A percentile compares a stretch with the other conserved stretches of the same genome.
These are phyloP conservation scores for Xylariaceae sp. DNA, from an alignment of 2,329 filamentous ascomycete genomes.

Conservation along the genomic window DNA sequence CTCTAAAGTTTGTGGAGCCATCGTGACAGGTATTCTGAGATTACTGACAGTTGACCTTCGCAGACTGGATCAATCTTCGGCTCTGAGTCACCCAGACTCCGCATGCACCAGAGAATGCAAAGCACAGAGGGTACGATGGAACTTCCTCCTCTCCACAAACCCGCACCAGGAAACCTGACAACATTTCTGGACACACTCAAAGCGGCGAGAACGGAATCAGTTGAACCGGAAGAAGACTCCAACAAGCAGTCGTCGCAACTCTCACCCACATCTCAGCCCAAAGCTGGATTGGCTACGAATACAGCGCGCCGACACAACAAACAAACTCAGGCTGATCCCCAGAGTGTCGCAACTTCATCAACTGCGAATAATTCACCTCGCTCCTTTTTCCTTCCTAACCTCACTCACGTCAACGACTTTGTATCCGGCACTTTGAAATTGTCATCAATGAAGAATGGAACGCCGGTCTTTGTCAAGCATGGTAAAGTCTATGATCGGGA, in stretches of 20 bases:
- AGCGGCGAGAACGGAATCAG: conserved; percentile 27
- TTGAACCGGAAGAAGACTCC: conserved; percentile 20
- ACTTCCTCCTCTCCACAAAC: conserved; percentile 23
- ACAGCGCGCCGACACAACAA: conserved; percentile 19
- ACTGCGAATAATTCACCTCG: conserved; percentile 40
- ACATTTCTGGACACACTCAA: conserved; percentile 32
- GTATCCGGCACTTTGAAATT: conserved; percentile 51
- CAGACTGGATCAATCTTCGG: conserved; percentile 13
- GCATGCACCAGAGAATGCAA: conserved; percentile 11
- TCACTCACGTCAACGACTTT: conserved; percentile 53
- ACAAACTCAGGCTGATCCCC: conserved; percentile 16
- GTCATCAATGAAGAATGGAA: conserved; percentile 47
- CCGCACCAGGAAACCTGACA: conserved; percentile 32
- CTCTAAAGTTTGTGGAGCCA: conserved; percentile 15
- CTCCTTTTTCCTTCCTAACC: conserved; percentile 51
- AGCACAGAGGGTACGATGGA: conserved; percentile 20
- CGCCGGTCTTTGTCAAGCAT: conserved; percentile 52
- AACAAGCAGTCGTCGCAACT: conserved; percentile 15
- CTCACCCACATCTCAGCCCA: conserved; percentile 16
- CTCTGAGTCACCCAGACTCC: conserved; percentile 28
- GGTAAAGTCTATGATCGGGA: conserved; percentile 45
- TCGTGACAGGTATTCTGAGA: neutral
- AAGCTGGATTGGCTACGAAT: conserved; percentile 18
- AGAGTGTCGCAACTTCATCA: conserved; percentile 22
- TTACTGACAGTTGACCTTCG: conserved; percentile 1